Conservation (phyloP, 225 moss, liverwort and hornwort species). For the Sphagnum tenellum region DNA sequence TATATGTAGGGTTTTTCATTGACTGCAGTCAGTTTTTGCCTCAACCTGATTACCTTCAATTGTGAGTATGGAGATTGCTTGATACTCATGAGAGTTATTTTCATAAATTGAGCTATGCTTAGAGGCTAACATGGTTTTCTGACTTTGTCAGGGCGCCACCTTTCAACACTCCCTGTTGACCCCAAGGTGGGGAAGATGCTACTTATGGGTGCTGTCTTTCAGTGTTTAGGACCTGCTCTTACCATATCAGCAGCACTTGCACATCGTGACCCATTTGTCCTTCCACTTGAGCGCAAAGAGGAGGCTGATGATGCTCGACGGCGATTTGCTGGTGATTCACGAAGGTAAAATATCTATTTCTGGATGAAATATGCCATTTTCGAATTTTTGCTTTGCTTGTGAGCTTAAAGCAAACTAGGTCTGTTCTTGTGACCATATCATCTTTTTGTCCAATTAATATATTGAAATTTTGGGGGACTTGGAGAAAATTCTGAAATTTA, state of each 20-base stretch:
- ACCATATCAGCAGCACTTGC: constrained; percentile 95
- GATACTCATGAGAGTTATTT: no score
- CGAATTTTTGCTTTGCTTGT: no score
- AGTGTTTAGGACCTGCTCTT: constrained; percentile 91
- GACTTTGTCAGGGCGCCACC: constrained; percentile 74
- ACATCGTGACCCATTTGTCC: constrained; percentile 93
- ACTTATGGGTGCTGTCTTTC: constrained; percentile 97
- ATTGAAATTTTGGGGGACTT: not conserved
- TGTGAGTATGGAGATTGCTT: no score
- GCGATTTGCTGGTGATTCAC: constrained; percentile 76
- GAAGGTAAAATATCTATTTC: constrained; percentile 39
- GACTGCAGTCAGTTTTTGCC: no score
- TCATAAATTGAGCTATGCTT: no score
- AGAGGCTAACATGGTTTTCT: not conserved
- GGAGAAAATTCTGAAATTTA: not conserved
- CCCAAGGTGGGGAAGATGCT: constrained; percentile 99
- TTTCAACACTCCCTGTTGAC: constrained; percentile 86
- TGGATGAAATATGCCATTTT: not conserved
- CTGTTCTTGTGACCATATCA: no score
- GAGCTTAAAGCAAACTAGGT: no score
- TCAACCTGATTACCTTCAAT: no score
- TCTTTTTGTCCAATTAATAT: no score
- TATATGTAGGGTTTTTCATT: no score
- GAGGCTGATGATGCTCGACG: constrained; percentile 95
- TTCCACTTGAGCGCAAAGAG: constrained; percentile 89